These are phyloP conservation scores for Rosellinia necatrix DNA, from an alignment of 2,329 filamentous ascomycete species.

Conservation along the genomic window DNA sequence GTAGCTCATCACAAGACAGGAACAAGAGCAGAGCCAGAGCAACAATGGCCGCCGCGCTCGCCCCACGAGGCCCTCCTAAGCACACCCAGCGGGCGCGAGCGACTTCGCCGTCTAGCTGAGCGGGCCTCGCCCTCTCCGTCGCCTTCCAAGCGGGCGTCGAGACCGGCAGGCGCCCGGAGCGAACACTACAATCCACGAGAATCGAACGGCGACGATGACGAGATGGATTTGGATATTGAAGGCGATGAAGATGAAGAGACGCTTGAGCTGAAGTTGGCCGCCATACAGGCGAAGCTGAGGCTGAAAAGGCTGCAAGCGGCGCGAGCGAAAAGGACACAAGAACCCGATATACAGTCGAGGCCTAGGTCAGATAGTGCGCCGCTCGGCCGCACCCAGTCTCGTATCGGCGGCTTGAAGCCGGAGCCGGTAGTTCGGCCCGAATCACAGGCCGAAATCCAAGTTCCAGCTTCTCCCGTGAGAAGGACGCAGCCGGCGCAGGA, in stretches of 20 bases:
- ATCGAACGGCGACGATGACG: constrained; percentile 31
- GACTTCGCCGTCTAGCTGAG: constrained; percentile 70
- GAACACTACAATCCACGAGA: constrained; percentile 28
- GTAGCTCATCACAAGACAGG: constrained; percentile 30
- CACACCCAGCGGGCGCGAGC: constrained; percentile 79
- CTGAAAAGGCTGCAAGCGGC: constrained; percentile 82
- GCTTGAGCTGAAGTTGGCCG: constrained; percentile 80
- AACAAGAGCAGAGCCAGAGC: constrained; percentile 46
- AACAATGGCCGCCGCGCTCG: constrained; percentile 70
- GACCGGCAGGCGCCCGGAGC: constrained; percentile 38
- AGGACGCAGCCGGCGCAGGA: constrained; percentile 54
- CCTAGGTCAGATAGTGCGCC: constrained; percentile 28
- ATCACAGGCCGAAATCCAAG: constrained; percentile 60
- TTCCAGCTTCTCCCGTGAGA: constrained; percentile 76
- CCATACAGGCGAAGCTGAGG: constrained; percentile 85
- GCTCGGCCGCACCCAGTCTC: constrained; percentile 30
- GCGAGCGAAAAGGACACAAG: constrained; percentile 47
- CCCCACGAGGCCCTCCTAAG: constrained; percentile 67
- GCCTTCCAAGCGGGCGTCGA: constrained; percentile 56
- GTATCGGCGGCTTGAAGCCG: constrained; percentile 23
- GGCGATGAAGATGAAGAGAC: constrained; percentile 77
- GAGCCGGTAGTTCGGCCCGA: constrained; percentile 31
- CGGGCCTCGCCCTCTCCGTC: constrained; percentile 72
- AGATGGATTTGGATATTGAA: constrained; percentile 44
- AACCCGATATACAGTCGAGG: constrained; percentile 24